Percentiles rank a stretch among this genome's conserved stretches.
Conservation (phyloP, 176 grass and related monocot genomes). For the Puccinellia tenuiflora region DNA sequence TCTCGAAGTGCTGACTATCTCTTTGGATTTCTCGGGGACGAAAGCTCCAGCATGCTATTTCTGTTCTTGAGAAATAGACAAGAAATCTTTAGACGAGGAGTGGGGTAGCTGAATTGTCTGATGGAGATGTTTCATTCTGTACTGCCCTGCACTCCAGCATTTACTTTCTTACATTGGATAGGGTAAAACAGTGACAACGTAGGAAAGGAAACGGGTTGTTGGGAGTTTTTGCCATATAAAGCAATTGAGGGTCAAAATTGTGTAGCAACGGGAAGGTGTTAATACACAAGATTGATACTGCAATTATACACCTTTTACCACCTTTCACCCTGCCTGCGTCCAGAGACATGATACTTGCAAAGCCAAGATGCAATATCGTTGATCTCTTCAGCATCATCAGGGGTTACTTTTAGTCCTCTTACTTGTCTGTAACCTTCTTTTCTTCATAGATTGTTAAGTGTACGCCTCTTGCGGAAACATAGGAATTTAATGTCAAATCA, state of each 20-base stretch:
- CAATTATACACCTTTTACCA: background rate
- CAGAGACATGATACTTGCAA: background rate
- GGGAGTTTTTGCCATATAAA: background rate
- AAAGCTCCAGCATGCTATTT: slow-evolving; percentile 14
- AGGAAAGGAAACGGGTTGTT: background rate
- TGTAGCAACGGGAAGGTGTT: background rate
- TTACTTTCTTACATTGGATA: background rate
- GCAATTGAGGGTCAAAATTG: background rate
- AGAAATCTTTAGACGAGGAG: background rate
- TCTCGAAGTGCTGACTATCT: background rate
- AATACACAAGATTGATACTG: background rate
- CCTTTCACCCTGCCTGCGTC: background rate
- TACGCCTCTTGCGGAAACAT: background rate
- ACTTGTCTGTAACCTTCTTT: background rate
- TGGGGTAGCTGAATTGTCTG: slow-evolving; percentile 16
- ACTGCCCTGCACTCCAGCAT: background rate
- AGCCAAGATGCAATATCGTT: background rate
- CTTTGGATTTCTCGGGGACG: background rate
- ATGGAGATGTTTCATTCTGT: slow-evolving; percentile 1
- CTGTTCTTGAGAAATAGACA: slow-evolving; percentile 22
- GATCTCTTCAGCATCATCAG: background rate
- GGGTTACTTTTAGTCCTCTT: background rate
- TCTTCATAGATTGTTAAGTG: background rate
- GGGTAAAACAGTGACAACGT: background rate
- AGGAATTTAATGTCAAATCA: background rate